phyloP scores from a whole-genome alignment of 495 filamentous ascomycete species.

The Penicillium riverlandense region DNA sequence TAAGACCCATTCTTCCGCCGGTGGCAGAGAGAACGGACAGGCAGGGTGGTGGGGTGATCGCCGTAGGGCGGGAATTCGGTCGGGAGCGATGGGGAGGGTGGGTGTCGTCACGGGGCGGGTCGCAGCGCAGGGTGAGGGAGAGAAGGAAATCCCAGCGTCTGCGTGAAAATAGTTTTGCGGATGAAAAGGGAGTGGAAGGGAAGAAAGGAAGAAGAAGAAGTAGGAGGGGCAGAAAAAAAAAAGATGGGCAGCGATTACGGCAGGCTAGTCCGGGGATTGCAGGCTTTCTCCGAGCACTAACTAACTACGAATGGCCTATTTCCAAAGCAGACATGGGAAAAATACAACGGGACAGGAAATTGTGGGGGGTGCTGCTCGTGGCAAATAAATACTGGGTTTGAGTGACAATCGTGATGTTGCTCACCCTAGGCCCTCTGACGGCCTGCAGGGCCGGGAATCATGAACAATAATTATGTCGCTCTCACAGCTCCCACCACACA shows the following conservation, averaged over 20 bases:
- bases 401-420: too few species aligned
- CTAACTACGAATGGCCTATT: too few species aligned
- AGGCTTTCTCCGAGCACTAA: too few species aligned
- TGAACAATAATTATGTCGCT: too few species aligned
- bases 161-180: not conserved
- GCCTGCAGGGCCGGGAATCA: too few species aligned
- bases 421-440: too few species aligned
- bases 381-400: too few species aligned
- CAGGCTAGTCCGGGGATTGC: too few species aligned
- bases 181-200: not conserved
- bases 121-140: constrained; percentile 18
- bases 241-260: not conserved
- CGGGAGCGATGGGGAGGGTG: constrained; percentile 6
- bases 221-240: not conserved
- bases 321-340: too few species aligned
- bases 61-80: constrained; percentile 13
- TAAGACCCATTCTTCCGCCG: constrained; percentile 61
- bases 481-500: too few species aligned
- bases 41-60: constrained; percentile 9
- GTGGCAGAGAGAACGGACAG: constrained; percentile 36
- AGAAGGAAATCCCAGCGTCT: constrained; percentile 14
- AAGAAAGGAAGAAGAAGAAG: not conserved
- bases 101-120: constrained; percentile 23
- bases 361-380: too few species aligned
- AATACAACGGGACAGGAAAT: too few species aligned